Base-by-base conservation (phyloP, 75 land plant genomes). In the Azolla pinnata region DNA sequence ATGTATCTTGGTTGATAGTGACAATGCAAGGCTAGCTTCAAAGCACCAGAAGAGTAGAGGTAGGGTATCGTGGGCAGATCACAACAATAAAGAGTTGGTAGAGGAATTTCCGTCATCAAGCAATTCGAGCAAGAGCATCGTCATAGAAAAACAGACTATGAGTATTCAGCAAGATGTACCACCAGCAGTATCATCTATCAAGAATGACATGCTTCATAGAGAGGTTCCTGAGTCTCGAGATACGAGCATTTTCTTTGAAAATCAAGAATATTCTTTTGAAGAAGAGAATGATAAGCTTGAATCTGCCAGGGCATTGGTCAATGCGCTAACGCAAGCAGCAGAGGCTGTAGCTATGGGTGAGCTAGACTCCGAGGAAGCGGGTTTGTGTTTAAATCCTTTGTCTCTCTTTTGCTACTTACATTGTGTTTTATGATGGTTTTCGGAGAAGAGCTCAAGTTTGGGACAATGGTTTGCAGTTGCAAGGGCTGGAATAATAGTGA, bases 271-370 rank as follows among this genome's bases (percentile, higher is more conserved):
- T 38, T 38, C 42, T 7, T 14, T 38, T 38, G 42, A 38, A 7
- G 42, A 38, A 38, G 42, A 27, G 28, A 26, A 52, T 25, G 25
- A 52, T 2, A 69, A 81, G 20, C 45, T 74, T 64, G 86, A 70
- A 55, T 81, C 84, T 3, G 87, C 84, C 27, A 81, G 86, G 67
- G 89, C 87, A 14, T 66, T 78, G 69, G 82, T 86, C 44, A 44
- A 51, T 45, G 84, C 87, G 54, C 61, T 85, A 54, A 65, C 56
- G 8, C 57, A 85, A 40, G 96, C 84, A 54, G 78, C 96, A 2
- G 81, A 83, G 14, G 75, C 80, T 68, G 76, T 79, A 55, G 79
- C 86, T 31, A 72, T 78, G 20, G 90, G 82, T 31, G 73, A 74
- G 67, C 26, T 68, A 64, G 87, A 79, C 34, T 64, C 65, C 25